Evolutionary conservation across 495 filamentous ascomycete species (phyloP).

Genomic region (Hyaloscypha bicolor): DNA sequence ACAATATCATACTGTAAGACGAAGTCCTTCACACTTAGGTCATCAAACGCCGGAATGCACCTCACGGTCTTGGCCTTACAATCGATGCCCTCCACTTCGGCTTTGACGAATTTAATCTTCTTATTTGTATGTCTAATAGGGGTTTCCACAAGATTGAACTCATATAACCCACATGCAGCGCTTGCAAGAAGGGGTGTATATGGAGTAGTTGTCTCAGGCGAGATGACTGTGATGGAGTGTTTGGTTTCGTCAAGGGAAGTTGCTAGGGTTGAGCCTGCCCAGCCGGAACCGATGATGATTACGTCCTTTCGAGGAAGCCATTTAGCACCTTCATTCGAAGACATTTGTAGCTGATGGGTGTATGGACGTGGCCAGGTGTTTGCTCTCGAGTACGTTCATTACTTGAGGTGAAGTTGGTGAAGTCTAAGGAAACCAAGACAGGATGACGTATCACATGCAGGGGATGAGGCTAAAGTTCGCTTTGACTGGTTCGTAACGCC

Average conservation of each 20-base stretch:
- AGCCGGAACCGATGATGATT: constrained; percentile 22
- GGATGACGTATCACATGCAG: no score
- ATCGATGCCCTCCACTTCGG: constrained; percentile 72
- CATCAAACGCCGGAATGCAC: constrained; percentile 55
- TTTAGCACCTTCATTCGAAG: neutral
- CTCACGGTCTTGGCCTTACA: constrained; percentile 66
- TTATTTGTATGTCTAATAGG: constrained; percentile 54
- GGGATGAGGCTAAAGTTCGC: no score
- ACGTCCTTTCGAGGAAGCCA: neutral
- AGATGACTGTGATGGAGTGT: constrained; percentile 24
- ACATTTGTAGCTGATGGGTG: neutral
- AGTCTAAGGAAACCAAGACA: no score
- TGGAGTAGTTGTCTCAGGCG: constrained; percentile 54
- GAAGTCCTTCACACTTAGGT: constrained; percentile 41
- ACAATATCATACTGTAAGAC: constrained; percentile 75
- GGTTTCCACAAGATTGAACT: constrained; percentile 80
- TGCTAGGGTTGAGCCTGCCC: constrained; percentile 15
- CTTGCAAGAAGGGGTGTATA: constrained; percentile 85
- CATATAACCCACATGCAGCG: constrained; percentile 79
- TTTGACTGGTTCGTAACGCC: no score
- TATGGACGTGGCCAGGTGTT: no score
- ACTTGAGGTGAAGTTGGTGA: no score
- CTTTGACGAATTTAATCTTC: constrained; percentile 64
- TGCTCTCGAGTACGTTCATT: no score
- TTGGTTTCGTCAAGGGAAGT: constrained; percentile 12